Percentiles rank a stretch among this genome's conserved stretches.
Evolutionary conservation across 495 filamentous ascomycete species (phyloP).

Genomic region (Xylaria nigripes): DNA sequence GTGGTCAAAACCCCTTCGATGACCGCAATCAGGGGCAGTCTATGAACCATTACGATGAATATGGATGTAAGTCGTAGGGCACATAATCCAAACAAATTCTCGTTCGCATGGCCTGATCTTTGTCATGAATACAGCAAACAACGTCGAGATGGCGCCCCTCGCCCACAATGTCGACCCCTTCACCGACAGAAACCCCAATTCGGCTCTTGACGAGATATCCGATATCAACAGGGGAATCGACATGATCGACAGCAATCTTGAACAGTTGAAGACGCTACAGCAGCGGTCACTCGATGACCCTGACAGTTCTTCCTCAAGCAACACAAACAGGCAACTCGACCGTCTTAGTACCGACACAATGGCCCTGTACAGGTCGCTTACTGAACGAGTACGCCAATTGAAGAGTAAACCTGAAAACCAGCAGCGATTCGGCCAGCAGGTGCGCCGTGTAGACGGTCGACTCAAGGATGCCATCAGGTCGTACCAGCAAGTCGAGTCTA

Average conservation of each 20-base stretch:
- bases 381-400: slow-evolving; percentile 63
- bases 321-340: slow-evolving; percentile 51
- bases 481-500: slow-evolving; percentile 68
- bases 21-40: slow-evolving; percentile 33
- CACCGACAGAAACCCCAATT: slow-evolving; percentile 51
- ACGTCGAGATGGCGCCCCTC: slow-evolving; percentile 58
- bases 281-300: slow-evolving; percentile 51
- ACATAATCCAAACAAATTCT: slow-evolving; percentile 7
- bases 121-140: slow-evolving; percentile 26
- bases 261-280: slow-evolving; percentile 51
- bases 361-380: slow-evolving; percentile 66
- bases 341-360: slow-evolving; percentile 61
- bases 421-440: slow-evolving; percentile 65
- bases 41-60: slow-evolving; percentile 39
- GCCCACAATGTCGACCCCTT: slow-evolving; percentile 38
- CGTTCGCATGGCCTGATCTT: slow-evolving; percentile 5
- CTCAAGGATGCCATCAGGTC: slow-evolving; percentile 68
- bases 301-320: slow-evolving; percentile 42
- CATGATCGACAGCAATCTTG: slow-evolving; percentile 57
- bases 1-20: slow-evolving; percentile 45
- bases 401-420: slow-evolving; percentile 71
- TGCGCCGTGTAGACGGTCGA: slow-evolving; percentile 68
- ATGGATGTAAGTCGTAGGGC: slow-evolving; percentile 35
- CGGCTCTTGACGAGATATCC: slow-evolving; percentile 73
- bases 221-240: slow-evolving; percentile 71